Percentiles rank a stretch among this genome's conserved stretches.
Conservation (phyloP, 2,329 filamentous ascomycete genomes). For the Fusarium multiceps region DNA sequence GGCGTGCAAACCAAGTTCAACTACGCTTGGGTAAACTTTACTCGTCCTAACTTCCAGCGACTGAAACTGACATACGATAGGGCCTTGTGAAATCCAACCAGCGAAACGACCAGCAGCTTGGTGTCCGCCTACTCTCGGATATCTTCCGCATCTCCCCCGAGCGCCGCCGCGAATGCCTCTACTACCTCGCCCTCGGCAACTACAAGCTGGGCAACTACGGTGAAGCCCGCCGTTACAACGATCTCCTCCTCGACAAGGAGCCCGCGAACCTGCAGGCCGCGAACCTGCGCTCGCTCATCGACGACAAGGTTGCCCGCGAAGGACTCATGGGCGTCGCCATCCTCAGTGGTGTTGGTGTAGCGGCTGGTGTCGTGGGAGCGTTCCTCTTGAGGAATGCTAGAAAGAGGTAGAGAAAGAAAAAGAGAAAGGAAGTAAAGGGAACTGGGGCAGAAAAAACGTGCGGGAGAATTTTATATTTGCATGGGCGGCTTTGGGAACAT, state of each 20-base stretch:
- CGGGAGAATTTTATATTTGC: constrained; percentile 20
- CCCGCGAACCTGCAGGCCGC: constrained; percentile 89
- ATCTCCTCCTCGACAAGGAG: constrained; percentile 89
- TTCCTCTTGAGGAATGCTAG: constrained; percentile 83
- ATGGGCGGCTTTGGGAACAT: constrained; percentile 27
- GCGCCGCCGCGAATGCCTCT: constrained; percentile 95
- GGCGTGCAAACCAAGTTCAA: constrained; percentile 99
- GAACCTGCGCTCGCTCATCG: constrained; percentile 87
- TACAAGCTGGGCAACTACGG: constrained; percentile 99
- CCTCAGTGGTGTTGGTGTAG: constrained; percentile 90
- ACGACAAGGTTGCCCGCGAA: constrained; percentile 96
- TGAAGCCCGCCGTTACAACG: constrained; percentile 94
- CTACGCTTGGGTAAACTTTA: constrained; percentile 87
- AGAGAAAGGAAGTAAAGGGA: not conserved
- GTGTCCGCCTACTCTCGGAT: constrained; percentile 91
- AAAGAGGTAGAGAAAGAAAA: constrained; percentile 59
- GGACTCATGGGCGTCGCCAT: constrained; percentile 95
- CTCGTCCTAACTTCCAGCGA: not conserved
- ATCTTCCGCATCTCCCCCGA: constrained; percentile 96
- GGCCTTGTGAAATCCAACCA: constrained; percentile 93
- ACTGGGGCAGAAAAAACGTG: not conserved
- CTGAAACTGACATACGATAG: constrained; percentile 48
- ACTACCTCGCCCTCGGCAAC: constrained; percentile 96
- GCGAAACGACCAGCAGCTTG: constrained; percentile 90
- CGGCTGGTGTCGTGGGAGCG: constrained; percentile 91